These are phyloP conservation scores for Wallacemonas sp. DNA, from an alignment of 208 protist genomes.

Conservation along the genomic window DNA sequence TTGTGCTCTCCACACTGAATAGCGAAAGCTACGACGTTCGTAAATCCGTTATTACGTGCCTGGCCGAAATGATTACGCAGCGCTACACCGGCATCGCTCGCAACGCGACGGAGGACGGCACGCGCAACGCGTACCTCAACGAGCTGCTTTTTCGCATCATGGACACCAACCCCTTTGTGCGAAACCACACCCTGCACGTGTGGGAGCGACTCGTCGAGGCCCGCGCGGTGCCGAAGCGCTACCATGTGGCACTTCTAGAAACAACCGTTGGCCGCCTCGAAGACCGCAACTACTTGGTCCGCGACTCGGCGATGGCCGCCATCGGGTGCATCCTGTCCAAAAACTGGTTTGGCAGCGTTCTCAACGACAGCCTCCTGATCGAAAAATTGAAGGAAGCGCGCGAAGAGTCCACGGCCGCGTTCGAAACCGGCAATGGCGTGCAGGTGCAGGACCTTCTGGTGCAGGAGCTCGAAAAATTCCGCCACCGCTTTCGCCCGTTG, in stretches of 20 bases:
- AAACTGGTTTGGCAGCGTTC: slow-evolving; percentile 88
- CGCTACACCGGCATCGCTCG: slow-evolving; percentile 62
- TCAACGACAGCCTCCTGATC: slow-evolving; percentile 52
- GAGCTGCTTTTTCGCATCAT: slow-evolving; percentile 86
- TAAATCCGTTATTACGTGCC: slow-evolving; percentile 79
- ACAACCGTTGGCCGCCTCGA: slow-evolving; percentile 74
- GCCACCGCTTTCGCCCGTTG: slow-evolving; percentile 45
- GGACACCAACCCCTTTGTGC: slow-evolving; percentile 89
- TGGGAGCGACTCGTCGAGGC: slow-evolving; percentile 77
- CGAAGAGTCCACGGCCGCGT: slow-evolving; percentile 28
- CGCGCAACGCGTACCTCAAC: slow-evolving; percentile 67
- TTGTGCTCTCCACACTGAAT: slow-evolving; percentile 61
- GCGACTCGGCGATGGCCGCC: slow-evolving; percentile 79
- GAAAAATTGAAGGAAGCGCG: slow-evolving; percentile 53
- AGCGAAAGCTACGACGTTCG: slow-evolving; percentile 89
- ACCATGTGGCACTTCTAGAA: slow-evolving; percentile 66
- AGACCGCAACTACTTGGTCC: slow-evolving; percentile 86
- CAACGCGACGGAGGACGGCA: slow-evolving; percentile 40
- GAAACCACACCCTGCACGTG: slow-evolving; percentile 82
- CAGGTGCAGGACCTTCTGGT: slow-evolving; percentile 35
- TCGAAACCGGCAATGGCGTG: slow-evolving; percentile 29
- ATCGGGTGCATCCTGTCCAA: slow-evolving; percentile 65
- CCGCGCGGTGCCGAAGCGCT: slow-evolving; percentile 75
- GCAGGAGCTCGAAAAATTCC: slow-evolving; percentile 30
- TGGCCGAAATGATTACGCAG: slow-evolving; percentile 86